A percentile compares a stretch with the other conserved stretches of the same genome.
Conservation (phyloP, 176 grass and related monocot species). For the Urochloa ruziziensis region DNA sequence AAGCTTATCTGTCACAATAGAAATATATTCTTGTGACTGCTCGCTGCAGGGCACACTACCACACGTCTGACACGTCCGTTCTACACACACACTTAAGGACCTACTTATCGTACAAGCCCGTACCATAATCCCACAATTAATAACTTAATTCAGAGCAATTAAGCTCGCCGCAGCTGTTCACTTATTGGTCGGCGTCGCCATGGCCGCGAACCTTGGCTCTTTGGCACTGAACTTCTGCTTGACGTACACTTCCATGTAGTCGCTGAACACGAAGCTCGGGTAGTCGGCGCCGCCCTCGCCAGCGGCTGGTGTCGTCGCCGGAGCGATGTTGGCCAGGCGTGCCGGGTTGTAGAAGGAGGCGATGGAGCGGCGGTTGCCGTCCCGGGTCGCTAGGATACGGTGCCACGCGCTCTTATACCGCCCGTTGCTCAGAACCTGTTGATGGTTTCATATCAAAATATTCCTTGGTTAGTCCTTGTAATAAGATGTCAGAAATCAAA, state of each 20-base stretch:
- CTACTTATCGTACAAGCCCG: slow-evolving; percentile 29
- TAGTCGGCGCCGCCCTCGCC: slow-evolving; percentile 9
- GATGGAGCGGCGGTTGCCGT: slow-evolving; percentile 76
- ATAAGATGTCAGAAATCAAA: background rate
- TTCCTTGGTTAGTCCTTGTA: background rate
- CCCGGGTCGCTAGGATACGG: slow-evolving; percentile 56
- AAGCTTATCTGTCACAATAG: slow-evolving; percentile 27
- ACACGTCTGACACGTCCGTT: slow-evolving; percentile 14
- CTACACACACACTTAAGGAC: slow-evolving; percentile 29
- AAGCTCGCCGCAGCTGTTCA: background rate
- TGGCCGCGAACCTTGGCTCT: slow-evolving; percentile 57
- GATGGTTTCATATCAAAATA: too few relatives aligned
- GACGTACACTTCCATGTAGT: slow-evolving; percentile 89
- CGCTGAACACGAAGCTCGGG: slow-evolving; percentile 64
- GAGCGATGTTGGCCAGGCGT: slow-evolving; percentile 51
- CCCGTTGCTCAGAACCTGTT: slow-evolving; percentile 71
- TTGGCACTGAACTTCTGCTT: slow-evolving; percentile 76
- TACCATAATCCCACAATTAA: slow-evolving; percentile 1
- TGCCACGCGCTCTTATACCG: slow-evolving; percentile 91
- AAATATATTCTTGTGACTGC: slow-evolving; percentile 19
- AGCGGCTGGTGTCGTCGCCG: background rate
- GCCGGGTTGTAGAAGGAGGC: slow-evolving; percentile 93
- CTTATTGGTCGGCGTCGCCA: background rate
- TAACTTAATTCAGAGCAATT: background rate
- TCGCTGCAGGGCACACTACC: slow-evolving; percentile 16